Base-by-base conservation (phyloP, 2,329 filamentous ascomycete species). In the Verticillium tricorpus region DNA sequence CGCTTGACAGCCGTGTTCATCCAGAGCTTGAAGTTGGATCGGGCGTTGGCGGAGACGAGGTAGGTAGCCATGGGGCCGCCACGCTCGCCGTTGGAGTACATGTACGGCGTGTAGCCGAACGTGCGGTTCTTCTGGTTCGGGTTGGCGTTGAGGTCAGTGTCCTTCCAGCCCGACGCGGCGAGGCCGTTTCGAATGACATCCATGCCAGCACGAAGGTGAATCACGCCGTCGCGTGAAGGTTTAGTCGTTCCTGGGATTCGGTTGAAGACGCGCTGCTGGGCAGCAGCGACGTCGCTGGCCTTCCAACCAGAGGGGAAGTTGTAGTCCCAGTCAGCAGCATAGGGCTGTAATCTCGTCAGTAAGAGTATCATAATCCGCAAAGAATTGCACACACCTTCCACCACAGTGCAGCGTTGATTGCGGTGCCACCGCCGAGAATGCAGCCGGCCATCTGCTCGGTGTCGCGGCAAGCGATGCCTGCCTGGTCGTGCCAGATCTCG, bases 251-350 rank as follows among this genome's bases (percentile, higher is more conserved):
- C 89, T 0, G 88, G 88, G 64, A 91, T 92, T n/a, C 88, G 83
- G 39, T 79, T 76, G 71, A 91, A 92, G 7, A 89, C 85, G 52
- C 85, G 82, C 32, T 82, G 74, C 6, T 87, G 84, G 1, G 89
- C 84, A 28, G 76, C 71, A 63, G 77, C 76, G 70, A 92, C 82
- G 67, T 92, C 88, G 6, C 76, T 71, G 19, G 85, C 80, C 73
- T 89, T 87, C 90, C 90, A 93, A 34, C 89, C 89, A 1, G 76
- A 66, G 1, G 90, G 90, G 77, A 90, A 93, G 72, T 89, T 89
- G 71, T 84, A 81, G 70, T 92, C 87, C 78, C 89, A 92, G 70
- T 92, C 90, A 8, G 77, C 71, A 5, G 83, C 79, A 63, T 87
- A 84, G 0, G 89, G 83, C 76, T 82, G 59, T 1, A 0, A 1